These are phyloP conservation scores for Trichoderma atrobrunneum DNA, from an alignment of 2,329 filamentous ascomycete species.

Conservation along the genomic window DNA sequence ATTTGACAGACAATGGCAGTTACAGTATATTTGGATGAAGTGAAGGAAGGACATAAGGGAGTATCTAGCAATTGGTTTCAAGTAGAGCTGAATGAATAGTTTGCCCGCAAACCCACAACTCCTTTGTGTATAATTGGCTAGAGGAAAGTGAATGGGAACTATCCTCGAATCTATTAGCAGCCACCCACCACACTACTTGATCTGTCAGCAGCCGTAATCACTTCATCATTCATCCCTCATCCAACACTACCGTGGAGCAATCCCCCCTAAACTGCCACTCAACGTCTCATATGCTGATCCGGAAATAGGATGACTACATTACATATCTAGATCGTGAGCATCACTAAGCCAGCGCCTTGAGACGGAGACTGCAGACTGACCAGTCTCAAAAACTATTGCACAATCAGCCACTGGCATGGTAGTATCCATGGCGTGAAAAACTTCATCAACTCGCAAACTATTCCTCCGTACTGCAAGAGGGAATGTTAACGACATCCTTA, in stretches of 20 bases:
- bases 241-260: background rate
- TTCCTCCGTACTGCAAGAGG: background rate
- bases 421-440: background rate
- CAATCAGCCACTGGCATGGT: background rate
- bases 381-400: background rate
- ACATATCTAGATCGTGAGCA: background rate
- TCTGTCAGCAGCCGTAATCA: background rate
- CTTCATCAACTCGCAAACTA: background rate
- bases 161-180: background rate
- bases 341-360: background rate
- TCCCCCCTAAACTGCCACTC: background rate
- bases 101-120: background rate
- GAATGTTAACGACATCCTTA: background rate
- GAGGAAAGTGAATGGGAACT: background rate
- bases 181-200: background rate
- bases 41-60: background rate
- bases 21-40: background rate
- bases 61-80: background rate
- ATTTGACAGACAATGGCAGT: background rate
- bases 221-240: background rate
- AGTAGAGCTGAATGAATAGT: background rate
- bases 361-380: background rate
- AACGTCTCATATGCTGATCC: background rate
- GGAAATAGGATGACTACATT: background rate
- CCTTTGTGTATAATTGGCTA: background rate